These are phyloP conservation scores for Aspergillus incahuasiensis DNA, from an alignment of 495 filamentous ascomycete species.

Conservation along the genomic window DNA sequence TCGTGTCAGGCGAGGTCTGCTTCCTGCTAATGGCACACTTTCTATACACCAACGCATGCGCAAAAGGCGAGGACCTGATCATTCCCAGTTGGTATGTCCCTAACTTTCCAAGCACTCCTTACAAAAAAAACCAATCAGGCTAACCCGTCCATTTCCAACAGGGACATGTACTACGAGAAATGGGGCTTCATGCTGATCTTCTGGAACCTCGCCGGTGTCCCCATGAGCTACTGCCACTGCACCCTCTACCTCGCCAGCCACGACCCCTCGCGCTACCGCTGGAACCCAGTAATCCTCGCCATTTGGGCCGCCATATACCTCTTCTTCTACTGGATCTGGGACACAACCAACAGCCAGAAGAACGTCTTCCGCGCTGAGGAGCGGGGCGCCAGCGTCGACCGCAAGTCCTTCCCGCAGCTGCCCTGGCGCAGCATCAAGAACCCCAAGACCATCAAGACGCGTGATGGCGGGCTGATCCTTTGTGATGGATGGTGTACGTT, in stretches of 20 bases:
- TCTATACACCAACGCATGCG: constrained; percentile 88
- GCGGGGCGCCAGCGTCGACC: constrained; percentile 61
- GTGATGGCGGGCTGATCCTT: constrained; percentile 72
- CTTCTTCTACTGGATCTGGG: constrained; percentile 88
- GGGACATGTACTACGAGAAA: constrained; percentile 99
- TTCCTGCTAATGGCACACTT: constrained; percentile 90
- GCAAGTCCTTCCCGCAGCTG: constrained; percentile 83
- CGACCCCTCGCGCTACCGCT: constrained; percentile 69
- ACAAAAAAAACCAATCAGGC: background rate
- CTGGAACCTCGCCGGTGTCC: constrained; percentile 97
- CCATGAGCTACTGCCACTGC: constrained; percentile 93
- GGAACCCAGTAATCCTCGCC: constrained; percentile 58
- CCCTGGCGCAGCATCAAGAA: constrained; percentile 76
- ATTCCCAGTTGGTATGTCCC: constrained; percentile 68
- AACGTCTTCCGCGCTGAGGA: constrained; percentile 83
- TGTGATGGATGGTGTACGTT: constrained; percentile 78
- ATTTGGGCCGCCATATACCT: constrained; percentile 66
- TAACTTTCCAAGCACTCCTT: background rate
- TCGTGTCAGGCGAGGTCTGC: constrained; percentile 75
- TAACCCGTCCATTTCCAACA: constrained; percentile 10
- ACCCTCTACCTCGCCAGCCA: constrained; percentile 87
- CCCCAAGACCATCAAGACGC: constrained; percentile 70
- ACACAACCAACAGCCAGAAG: constrained; percentile 87
- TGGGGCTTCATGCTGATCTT: constrained; percentile 99
- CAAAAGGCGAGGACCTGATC: constrained; percentile 93